Conservation (phyloP, 441 rosid species). For the Macaranga tanarius region DNA sequence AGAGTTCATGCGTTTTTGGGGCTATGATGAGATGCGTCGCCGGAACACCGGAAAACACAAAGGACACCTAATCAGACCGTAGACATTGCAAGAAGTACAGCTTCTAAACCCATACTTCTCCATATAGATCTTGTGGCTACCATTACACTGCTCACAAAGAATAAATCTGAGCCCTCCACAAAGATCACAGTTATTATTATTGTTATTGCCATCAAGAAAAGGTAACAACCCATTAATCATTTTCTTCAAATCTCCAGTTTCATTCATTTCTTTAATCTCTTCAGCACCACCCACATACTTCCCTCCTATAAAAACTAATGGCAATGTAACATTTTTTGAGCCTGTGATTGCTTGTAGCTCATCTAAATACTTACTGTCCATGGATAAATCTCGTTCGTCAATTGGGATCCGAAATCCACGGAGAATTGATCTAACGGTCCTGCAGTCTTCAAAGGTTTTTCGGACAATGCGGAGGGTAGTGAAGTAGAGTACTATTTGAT, state of each 20-base stretch:
- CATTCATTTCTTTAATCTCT: slow-evolving; percentile 48
- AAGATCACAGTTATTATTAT: slow-evolving; percentile 30
- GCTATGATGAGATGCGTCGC: slow-evolving; percentile 18
- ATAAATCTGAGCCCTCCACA: slow-evolving; percentile 63
- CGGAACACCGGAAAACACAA: slow-evolving; percentile 35
- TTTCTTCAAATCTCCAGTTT: slow-evolving; percentile 52
- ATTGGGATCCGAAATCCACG: slow-evolving; percentile 45
- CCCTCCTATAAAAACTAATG: slow-evolving; percentile 58
- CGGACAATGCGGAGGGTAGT: slow-evolving; percentile 81
- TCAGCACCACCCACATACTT: slow-evolving; percentile 56
- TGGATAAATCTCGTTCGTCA: slow-evolving; percentile 76
- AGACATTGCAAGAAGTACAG: slow-evolving; percentile 50
- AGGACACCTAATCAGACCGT: slow-evolving; percentile 57
- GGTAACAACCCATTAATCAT: slow-evolving; percentile 33
- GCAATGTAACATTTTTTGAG: slow-evolving; percentile 33
- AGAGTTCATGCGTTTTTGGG: not conserved
- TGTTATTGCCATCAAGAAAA: slow-evolving; percentile 19
- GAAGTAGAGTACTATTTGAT: slow-evolving; percentile 53
- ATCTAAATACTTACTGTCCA: slow-evolving; percentile 50
- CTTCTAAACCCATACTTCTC: slow-evolving; percentile 44
- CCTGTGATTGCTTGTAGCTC: slow-evolving; percentile 54
- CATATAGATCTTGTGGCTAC: slow-evolving; percentile 65
- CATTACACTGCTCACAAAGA: slow-evolving; percentile 53
- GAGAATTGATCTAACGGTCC: slow-evolving; percentile 64
- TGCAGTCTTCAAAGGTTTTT: slow-evolving; percentile 67